Conservation (phyloP, 345 rosid species). For the Corchorus olitorius region DNA sequence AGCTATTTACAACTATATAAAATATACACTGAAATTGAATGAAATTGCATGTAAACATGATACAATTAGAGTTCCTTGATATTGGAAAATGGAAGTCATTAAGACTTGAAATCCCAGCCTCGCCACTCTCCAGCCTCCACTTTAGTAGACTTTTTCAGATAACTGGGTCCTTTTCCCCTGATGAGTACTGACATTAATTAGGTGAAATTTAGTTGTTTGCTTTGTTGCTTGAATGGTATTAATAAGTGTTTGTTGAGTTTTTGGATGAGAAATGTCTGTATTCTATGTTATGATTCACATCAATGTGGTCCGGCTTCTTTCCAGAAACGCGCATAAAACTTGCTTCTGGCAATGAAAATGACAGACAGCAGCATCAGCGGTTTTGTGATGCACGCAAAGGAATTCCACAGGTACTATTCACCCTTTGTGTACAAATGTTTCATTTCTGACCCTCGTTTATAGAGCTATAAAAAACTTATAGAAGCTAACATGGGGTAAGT, state of each 20-base stretch:
- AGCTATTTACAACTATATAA: slow-evolving; percentile 10
- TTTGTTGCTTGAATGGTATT: neutral
- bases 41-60: neutral
- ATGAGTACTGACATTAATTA: slow-evolving; percentile 6
- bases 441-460: slow-evolving; percentile 11
- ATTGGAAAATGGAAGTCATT: neutral
- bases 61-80: slow-evolving; percentile 16
- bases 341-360: slow-evolving; percentile 73
- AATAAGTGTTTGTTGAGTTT: neutral
- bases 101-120: slow-evolving; percentile 9
- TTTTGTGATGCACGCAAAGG: slow-evolving; percentile 98
- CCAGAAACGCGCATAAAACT: slow-evolving; percentile 80
- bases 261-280: slow-evolving; percentile 3
- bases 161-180: neutral
- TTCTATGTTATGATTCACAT: slow-evolving; percentile 1
- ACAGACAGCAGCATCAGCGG: slow-evolving; percentile 72
- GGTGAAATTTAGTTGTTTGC: neutral
- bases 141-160: slow-evolving; percentile 12
- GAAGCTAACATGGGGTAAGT: neutral
- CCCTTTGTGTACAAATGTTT: slow-evolving; percentile 9
- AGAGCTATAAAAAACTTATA: neutral
- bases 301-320: slow-evolving; percentile 21
- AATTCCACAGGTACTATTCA: slow-evolving; percentile 70
- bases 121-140: slow-evolving; percentile 39
- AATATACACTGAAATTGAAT: neutral